Conservation (phyloP, 495 filamentous ascomycete species). For the Pseudomonodictys pantanalensis region DNA sequence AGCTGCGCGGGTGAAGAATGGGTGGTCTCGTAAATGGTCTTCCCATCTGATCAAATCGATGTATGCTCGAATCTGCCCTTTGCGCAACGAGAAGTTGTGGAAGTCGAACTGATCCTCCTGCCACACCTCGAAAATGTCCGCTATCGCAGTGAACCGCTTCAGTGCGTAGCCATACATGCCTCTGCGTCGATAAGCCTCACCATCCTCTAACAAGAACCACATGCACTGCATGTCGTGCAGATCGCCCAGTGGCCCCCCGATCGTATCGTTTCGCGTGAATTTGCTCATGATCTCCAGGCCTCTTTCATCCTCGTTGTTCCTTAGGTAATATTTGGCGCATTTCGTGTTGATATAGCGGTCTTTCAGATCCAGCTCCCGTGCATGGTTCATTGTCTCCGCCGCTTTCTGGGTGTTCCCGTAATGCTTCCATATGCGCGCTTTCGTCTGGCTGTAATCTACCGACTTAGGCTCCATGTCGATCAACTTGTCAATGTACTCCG, state of each 20-base stretch:
- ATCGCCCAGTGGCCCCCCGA: slow-evolving; percentile 83
- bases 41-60: slow-evolving; percentile 97
- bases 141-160: slow-evolving; percentile 82
- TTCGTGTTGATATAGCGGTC: slow-evolving; percentile 99
- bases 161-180: slow-evolving; percentile 79
- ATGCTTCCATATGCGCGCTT: slow-evolving; percentile 93
- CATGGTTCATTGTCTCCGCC: slow-evolving; percentile 82
- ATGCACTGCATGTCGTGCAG: slow-evolving; percentile 98
- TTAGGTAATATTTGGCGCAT: slow-evolving; percentile 92
- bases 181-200: slow-evolving; percentile 81
- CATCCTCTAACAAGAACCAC: slow-evolving; percentile 96
- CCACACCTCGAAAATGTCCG: slow-evolving; percentile 94
- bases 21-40: slow-evolving; percentile 82
- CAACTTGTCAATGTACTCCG: slow-evolving; percentile 78
- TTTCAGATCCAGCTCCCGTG: slow-evolving; percentile 75
- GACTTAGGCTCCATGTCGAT: slow-evolving; percentile 72
- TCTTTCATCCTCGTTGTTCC: slow-evolving; percentile 84
- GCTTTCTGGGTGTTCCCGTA: slow-evolving; percentile 76
- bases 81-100: slow-evolving; percentile 91
- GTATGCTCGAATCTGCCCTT: slow-evolving; percentile 93
- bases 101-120: slow-evolving; percentile 99
- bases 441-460: slow-evolving; percentile 92
- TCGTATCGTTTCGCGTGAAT: slow-evolving; percentile 88
- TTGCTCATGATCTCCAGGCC: slow-evolving; percentile 86
- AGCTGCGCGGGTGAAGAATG: slow-evolving; percentile 87